These are phyloP conservation scores for Suillus luteus DNA, from an alignment of 768 basidiomycete genomes.

Conservation along the genomic window DNA sequence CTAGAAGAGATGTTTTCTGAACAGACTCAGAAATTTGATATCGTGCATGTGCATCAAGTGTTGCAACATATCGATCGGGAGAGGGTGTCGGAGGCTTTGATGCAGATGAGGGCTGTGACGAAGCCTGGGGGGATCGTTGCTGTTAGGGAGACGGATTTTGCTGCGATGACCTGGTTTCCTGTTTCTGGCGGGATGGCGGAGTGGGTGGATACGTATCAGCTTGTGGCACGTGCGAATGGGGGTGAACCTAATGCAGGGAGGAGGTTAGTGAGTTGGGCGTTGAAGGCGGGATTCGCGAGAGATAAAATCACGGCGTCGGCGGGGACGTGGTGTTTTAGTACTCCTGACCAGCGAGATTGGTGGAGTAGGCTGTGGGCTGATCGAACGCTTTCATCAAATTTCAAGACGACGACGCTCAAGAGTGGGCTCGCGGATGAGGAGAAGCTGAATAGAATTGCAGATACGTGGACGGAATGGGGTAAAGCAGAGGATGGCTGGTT, in stretches of 20 bases:
- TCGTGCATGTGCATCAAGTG: slow-evolving; percentile 53
- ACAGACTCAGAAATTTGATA: slow-evolving; percentile 39
- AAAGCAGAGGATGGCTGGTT: slow-evolving; percentile 38
- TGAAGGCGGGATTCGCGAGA: slow-evolving; percentile 37
- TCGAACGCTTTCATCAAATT: slow-evolving; percentile 35
- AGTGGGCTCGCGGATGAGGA: slow-evolving; percentile 26
- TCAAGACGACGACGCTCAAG: slow-evolving; percentile 34
- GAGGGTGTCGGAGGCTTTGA: slow-evolving; percentile 32
- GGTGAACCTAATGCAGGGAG: slow-evolving; percentile 44
- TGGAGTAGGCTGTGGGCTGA: slow-evolving; percentile 43
- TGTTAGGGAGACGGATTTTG: slow-evolving; percentile 43
- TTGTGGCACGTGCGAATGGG: slow-evolving; percentile 33
- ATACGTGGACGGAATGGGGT: slow-evolving; percentile 34
- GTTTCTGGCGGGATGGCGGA: slow-evolving; percentile 33
- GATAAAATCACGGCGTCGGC: slow-evolving; percentile 30
- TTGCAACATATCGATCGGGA: slow-evolving; percentile 49
- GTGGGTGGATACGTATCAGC: slow-evolving; percentile 22
- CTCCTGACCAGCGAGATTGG: slow-evolving; percentile 39
- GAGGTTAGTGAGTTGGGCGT: slow-evolving; percentile 39
- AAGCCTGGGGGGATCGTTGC: slow-evolving; percentile 50
- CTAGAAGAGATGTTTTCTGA: slow-evolving; percentile 39
- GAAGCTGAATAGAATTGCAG: slow-evolving; percentile 24
- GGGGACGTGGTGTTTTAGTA: slow-evolving; percentile 40
- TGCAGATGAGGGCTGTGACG: slow-evolving; percentile 50
- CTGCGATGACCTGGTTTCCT: slow-evolving; percentile 38